Conservation (phyloP, 2,329 filamentous ascomycete genomes). For the Xylaria sp. region DNA sequence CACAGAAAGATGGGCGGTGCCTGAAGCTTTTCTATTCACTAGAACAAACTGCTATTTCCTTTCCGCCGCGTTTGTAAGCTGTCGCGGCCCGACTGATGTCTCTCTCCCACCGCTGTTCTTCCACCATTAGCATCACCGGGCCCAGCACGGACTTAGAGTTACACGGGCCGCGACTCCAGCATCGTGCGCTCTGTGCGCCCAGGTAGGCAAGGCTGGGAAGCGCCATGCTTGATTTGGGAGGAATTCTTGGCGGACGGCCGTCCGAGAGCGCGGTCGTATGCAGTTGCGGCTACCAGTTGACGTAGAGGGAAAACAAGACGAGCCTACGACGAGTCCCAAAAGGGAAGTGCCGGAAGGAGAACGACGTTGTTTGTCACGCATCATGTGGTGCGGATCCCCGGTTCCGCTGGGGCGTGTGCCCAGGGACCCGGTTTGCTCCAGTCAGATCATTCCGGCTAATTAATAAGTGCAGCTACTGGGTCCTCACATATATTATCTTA, state of each 20-base stretch:
- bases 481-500: slow-evolving; percentile 9
- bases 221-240: slow-evolving; percentile 10
- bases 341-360: slow-evolving; percentile 33
- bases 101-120: slow-evolving; percentile 23
- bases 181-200: slow-evolving; percentile 1
- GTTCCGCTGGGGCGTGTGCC: slow-evolving; percentile 24
- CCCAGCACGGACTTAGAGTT: slow-evolving; percentile 27
- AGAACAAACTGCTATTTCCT: background rate
- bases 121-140: slow-evolving; percentile 23
- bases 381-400: slow-evolving; percentile 21
- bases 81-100: slow-evolving; percentile 20
- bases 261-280: slow-evolving; percentile 19
- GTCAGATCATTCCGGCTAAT: slow-evolving; percentile 28
- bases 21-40: slow-evolving; percentile 30
- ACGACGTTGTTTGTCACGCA: slow-evolving; percentile 17
- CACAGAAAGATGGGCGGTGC: background rate
- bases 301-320: background rate
- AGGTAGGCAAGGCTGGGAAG: slow-evolving; percentile 23
- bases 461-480: slow-evolving; percentile 8
- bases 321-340: slow-evolving; percentile 22
- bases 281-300: slow-evolving; percentile 7
- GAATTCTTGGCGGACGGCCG: slow-evolving; percentile 4
- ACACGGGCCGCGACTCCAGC: slow-evolving; percentile 34
- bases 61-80: slow-evolving; percentile 9
- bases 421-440: slow-evolving; percentile 19